These are phyloP conservation scores for Quercus gilva DNA, from an alignment of 306 rosid species.

Conservation along the genomic window DNA sequence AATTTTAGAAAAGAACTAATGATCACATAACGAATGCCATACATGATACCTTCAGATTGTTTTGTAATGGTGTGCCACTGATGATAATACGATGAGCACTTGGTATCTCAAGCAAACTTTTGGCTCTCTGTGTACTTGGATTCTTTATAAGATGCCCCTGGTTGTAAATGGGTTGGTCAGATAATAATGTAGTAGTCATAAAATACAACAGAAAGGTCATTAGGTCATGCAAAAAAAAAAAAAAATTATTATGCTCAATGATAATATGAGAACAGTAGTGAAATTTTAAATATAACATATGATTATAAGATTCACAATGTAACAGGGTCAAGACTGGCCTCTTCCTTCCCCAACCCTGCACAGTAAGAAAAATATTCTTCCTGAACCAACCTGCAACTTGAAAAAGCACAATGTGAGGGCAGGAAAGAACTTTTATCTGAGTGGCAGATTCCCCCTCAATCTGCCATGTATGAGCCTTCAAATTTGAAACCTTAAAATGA, in stretches of 20 bases:
- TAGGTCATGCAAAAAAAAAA: slow-evolving; percentile 1
- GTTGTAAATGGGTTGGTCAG: slow-evolving; percentile 24
- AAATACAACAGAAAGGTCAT: not conserved
- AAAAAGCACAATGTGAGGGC: not conserved
- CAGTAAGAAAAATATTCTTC: not conserved
- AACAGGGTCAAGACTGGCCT: not conserved
- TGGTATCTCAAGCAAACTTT: slow-evolving; percentile 90
- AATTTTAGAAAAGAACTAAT: not conserved
- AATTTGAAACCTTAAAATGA: not conserved
- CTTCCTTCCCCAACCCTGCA: not conserved
- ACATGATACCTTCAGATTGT: slow-evolving; percentile 75
- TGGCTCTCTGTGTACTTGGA: slow-evolving; percentile 94
- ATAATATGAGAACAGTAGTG: not conserved
- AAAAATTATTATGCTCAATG: not conserved
- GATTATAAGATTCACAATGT: not conserved
- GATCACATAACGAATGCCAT: not conserved
- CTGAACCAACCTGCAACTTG: not conserved
- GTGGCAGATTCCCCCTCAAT: not conserved
- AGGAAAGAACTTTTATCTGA: not conserved
- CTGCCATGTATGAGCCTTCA: not conserved
- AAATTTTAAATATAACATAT: not conserved
- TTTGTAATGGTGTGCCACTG: slow-evolving; percentile 92
- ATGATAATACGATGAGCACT: slow-evolving; percentile 79
- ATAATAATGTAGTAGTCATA: not conserved
- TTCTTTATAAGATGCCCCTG: slow-evolving; percentile 96